Percentiles rank a stretch among this genome's conserved stretches.
Conservation (phyloP, 345 rosid species). For the Gossypioides kirkii region DNA sequence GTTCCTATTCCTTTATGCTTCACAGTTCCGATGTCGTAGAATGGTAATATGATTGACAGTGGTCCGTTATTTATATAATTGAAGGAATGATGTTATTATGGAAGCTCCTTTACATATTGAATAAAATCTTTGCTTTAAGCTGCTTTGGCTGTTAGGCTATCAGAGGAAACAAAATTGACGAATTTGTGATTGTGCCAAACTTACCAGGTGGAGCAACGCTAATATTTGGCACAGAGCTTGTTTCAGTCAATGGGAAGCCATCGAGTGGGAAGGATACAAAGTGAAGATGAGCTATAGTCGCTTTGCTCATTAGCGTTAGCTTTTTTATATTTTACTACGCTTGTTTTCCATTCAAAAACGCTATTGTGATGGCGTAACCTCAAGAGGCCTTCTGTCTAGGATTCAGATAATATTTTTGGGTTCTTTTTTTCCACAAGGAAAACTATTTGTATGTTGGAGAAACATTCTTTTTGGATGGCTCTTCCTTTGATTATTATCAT, state of each 20-base stretch:
- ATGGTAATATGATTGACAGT: too few species aligned
- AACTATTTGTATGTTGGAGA: not conserved
- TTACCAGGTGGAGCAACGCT: conserved; percentile 87
- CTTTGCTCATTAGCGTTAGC: not conserved
- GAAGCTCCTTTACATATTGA: not conserved
- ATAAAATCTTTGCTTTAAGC: not conserved
- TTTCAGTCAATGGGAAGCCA: conserved; percentile 72
- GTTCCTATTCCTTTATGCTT: not conserved
- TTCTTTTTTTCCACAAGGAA: not conserved
- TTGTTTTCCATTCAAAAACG: not conserved
- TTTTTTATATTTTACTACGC: not conserved
- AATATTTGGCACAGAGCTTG: conserved; percentile 85
- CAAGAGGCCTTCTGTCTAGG: not conserved
- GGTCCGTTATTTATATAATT: not conserved
- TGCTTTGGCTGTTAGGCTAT: not conserved
- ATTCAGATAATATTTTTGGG: not conserved
- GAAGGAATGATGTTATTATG: not conserved
- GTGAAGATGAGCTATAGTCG: conserved; percentile 20
- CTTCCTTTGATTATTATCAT: too few species aligned
- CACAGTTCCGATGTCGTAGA: not conserved
- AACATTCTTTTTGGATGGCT: too few species aligned
- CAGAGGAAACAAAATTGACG: not conserved
- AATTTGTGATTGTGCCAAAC: conserved; percentile 6
- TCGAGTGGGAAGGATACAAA: conserved; percentile 26
- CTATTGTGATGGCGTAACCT: not conserved